These are phyloP conservation scores for Coriaria nepalensis DNA, from an alignment of 306 rosid genomes.

Conservation along the genomic window DNA sequence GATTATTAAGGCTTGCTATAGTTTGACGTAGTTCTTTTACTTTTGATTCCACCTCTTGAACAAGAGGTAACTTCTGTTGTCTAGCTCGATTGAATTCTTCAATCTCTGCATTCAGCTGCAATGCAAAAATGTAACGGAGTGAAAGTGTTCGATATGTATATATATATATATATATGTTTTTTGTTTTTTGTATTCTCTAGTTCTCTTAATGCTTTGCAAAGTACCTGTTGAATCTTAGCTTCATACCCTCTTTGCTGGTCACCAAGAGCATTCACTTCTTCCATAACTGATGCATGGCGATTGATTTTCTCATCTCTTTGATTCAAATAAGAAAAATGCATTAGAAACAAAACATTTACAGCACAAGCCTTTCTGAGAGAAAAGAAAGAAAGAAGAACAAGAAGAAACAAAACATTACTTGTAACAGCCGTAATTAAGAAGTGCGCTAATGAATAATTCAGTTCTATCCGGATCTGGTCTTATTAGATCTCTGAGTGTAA, in stretches of 20 bases:
- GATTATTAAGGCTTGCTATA: constrained; percentile 49
- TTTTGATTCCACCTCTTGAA: constrained; percentile 56
- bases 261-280: constrained; percentile 38
- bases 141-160: neutral
- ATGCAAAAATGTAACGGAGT: constrained; percentile 10
- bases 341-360: neutral
- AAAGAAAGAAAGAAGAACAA: neutral
- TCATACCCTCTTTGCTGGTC: constrained; percentile 33
- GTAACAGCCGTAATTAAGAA: constrained; percentile 52
- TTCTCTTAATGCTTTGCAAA: neutral
- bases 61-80: constrained; percentile 57
- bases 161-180: too few relatives aligned
- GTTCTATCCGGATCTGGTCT: constrained; percentile 47
- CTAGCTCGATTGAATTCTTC: constrained; percentile 38
- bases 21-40: constrained; percentile 64
- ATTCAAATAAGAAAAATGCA: neutral
- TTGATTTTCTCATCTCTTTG: constrained; percentile 43
- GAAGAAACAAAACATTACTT: constrained; percentile 25
- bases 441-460: constrained; percentile 50
- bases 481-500: constrained; percentile 48
- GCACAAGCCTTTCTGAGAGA: neutral
- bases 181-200: neutral
- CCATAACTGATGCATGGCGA: constrained; percentile 31
- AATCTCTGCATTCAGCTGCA: constrained; percentile 58
- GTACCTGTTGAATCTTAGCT: constrained; percentile 46